A percentile compares a stretch with the other conserved stretches of the same genome.
phyloP scores from a whole-genome alignment of 2,329 filamentous ascomycete genomes.

The Fusarium mundagurra region DNA sequence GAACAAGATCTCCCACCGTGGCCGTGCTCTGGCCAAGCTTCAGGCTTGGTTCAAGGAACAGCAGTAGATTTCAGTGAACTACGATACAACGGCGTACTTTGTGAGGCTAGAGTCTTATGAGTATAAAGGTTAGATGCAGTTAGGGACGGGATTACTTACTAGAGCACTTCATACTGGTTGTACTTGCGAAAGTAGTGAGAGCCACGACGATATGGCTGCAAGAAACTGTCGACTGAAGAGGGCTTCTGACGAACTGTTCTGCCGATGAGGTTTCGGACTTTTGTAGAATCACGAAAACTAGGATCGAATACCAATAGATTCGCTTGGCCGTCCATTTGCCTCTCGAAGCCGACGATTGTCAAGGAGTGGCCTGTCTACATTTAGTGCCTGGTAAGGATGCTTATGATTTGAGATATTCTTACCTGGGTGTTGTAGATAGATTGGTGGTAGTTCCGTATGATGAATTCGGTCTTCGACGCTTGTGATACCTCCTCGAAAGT shows the following conservation, averaged over 20 bases:
- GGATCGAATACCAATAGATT: conserved; percentile 91
- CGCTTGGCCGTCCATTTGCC: conserved; percentile 67
- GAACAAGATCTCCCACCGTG: conserved; percentile 93
- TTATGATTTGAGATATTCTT: conserved; percentile 24
- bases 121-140: neutral
- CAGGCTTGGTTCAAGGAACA: conserved; percentile 77
- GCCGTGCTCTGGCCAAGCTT: conserved; percentile 86
- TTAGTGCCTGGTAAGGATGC: neutral
- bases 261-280: conserved; percentile 68
- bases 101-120: conserved; percentile 26
- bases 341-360: conserved; percentile 88
- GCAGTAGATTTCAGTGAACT: neutral
- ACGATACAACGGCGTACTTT: conserved; percentile 19
- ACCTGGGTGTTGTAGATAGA: conserved; percentile 90
- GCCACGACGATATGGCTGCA: conserved; percentile 80
- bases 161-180: conserved; percentile 81
- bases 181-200: conserved; percentile 74
- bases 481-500: conserved; percentile 69
- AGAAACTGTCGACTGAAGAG: conserved; percentile 53
- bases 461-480: conserved; percentile 66
- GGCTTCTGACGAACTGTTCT: conserved; percentile 56
- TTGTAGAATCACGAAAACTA: conserved; percentile 75
- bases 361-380: conserved; percentile 77
- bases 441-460: conserved; percentile 77
- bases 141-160: conserved; percentile 57